Evolutionary conservation across 1,284 basidiomycete species (phyloP), one percentile per base, ranked within the genome.

Genomic region (Irpex sp.): DNA sequence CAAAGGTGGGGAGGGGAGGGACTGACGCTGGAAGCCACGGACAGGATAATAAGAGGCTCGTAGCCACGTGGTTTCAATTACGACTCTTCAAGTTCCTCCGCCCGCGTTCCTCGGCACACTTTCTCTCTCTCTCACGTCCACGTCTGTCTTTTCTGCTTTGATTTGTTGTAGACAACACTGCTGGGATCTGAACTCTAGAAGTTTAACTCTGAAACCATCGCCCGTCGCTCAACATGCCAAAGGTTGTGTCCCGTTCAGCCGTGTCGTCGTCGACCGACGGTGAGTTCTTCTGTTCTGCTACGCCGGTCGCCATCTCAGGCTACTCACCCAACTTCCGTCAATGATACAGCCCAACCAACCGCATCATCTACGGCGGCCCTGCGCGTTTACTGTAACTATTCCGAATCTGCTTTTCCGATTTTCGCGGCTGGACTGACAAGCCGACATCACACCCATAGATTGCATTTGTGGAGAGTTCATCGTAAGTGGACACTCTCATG

Each of bases 401-500:
- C 60, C 47, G 59, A 56, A 35, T 67, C 50, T 36, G 13, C n/a
- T 21, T 51, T 58, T 31, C 63, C 55, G 53, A 39, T 60, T 58
- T 59, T 53, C 19, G 46, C 43, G 56, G 46, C 39, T 57, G 50
- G 39, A 39, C 65, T 68, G 57, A 68, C 61, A 51, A 51, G 11
- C 33, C 33, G 58, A 51, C 50, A 58, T 68, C 35, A 57, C 31
- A 19, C 57, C 68, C 59, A 57, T 58, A 92, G 90, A 93, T 74
- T 93, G 92, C 71, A 87, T 93, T 63, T 93, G 91, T 74, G 91
- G 90, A 70, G 90, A 93, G 75, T 93, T 93, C 69, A 86, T 92
- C 70, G 91, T 91, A 72, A 69, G 89, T 82, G 15, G 31, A 33
- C 31, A 6, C 31, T 33, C 31, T 33, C 31, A 6, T 33, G 31